These are phyloP conservation scores for Penicillium vulpinum DNA, from an alignment of 2,329 filamentous ascomycete genomes.

Conservation along the genomic window DNA sequence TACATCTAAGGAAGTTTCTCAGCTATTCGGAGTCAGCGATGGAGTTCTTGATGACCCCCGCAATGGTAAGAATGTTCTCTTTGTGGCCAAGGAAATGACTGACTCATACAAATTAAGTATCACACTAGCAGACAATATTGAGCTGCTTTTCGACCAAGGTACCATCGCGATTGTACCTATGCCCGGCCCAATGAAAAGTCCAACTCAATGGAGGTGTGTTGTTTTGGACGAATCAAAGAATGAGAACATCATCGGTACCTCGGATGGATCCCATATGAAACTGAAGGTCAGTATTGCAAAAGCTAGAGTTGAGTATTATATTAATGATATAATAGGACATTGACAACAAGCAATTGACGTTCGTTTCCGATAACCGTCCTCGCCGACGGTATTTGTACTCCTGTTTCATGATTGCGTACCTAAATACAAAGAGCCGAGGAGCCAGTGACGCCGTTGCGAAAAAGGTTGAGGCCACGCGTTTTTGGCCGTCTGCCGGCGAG, in stretches of 20 bases:
- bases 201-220: background rate
- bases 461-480: background rate
- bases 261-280: background rate
- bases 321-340: background rate
- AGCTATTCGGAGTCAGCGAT: background rate
- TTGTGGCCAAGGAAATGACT: background rate
- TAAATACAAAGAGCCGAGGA: background rate
- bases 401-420: constrained; percentile 21
- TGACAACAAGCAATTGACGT: constrained; percentile 7
- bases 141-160: background rate
- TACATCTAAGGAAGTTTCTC: background rate
- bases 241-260: background rate
- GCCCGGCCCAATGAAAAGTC: background rate
- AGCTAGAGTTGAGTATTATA: background rate
- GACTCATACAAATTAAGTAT: background rate
- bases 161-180: background rate
- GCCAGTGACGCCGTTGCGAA: background rate
- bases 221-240: background rate
- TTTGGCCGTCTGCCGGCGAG: background rate
- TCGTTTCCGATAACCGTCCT: constrained; percentile 18
- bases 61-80: background rate
- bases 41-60: background rate
- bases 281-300: background rate
- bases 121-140: background rate
- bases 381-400: constrained; percentile 23